Base-by-base conservation (phyloP, 768 basidiomycete species). In the Cystofilobasidium macerans region DNA sequence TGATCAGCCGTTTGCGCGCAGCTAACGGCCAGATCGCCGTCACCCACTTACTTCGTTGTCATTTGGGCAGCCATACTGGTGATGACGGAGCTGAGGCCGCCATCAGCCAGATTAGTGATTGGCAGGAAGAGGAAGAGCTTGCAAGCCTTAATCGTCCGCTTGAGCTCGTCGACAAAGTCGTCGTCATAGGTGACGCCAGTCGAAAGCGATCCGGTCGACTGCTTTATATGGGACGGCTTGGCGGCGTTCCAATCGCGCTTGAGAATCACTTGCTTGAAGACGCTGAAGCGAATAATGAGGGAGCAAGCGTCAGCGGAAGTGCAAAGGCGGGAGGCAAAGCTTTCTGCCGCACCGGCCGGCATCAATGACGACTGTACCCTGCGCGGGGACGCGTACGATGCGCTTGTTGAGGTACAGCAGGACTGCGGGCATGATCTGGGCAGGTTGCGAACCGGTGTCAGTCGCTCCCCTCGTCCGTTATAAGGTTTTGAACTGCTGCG, bases 281-380 rank as follows among this genome's bases (percentile, higher is more conserved):
- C 65, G 24, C 58, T 60, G 38, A 20, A 18, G 36, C n/a, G 58
- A 61, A 70, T 36, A 71, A 53, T 22, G 73, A 73, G 42, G 67
- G 66, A 32, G 51, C 16, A 13, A 70, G 69, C 45, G 73, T 73
- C 56, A 70, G 43, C 30, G 72, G 68, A 53, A 74, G 40, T 70
- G 70, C 4, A 73, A 73, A 54, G 74, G 73, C 7, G 71, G 72
- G 36, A 70, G 67, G 70, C 72, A 73, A 9, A 40, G 38, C 38
- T 8, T 8, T 24, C 30, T 73, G 59, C n/a, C 61, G 56, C 28
- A 54, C 51, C 65, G 60, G 4, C 22, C 9, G 13, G 72, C 71
- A 42, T 77, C 75, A 53, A 72, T 36, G 33, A 74, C 69, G 61
- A 76, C 75, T 5, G 75, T 74, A 11, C 76, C 76, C 45, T 72